phyloP scores from a whole-genome alignment of 257 asterid species.

The Nicotiana tabacum region DNA sequence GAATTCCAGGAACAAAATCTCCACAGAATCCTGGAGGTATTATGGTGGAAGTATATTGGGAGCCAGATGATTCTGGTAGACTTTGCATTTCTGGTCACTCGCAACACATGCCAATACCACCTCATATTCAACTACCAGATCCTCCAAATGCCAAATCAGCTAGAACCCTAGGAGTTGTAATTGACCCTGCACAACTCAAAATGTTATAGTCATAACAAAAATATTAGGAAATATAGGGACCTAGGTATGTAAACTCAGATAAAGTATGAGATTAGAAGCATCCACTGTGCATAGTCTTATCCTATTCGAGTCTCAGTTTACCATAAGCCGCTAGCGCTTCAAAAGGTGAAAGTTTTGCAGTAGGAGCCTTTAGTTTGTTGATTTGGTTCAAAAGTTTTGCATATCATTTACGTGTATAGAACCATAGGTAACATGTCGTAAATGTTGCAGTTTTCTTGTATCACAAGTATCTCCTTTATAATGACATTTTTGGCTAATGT shows the following conservation, averaged over 20 bases:
- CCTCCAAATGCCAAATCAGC: constrained; percentile 26
- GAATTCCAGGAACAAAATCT: constrained; percentile 68
- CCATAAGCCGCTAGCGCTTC: not conserved
- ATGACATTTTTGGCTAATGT: not conserved
- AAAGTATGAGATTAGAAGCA: not conserved
- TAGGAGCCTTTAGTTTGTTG: not conserved
- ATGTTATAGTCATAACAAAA: not conserved
- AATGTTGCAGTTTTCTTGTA: not conserved
- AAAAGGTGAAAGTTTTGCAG: not conserved
- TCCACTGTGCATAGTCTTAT: not conserved
- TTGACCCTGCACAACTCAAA: constrained; percentile 57
- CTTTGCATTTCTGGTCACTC: constrained; percentile 74
- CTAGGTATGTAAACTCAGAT: not conserved
- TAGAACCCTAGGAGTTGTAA: constrained; percentile 47
- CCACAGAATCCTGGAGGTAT: constrained; percentile 43
- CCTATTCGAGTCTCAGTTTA: not conserved
- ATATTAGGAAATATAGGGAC: not conserved
- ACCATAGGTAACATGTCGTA: not conserved
- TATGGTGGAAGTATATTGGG: constrained; percentile 89
- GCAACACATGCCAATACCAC: constrained; percentile 49
- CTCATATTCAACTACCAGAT: constrained; percentile 35
- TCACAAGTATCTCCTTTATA: not conserved
- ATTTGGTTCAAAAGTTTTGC: not conserved
- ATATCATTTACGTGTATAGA: not conserved
- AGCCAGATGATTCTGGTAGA: constrained; percentile 77